These are phyloP conservation scores for Artemisia argyi DNA, from an alignment of 129 eudicot genomes.

Conservation along the genomic window DNA sequence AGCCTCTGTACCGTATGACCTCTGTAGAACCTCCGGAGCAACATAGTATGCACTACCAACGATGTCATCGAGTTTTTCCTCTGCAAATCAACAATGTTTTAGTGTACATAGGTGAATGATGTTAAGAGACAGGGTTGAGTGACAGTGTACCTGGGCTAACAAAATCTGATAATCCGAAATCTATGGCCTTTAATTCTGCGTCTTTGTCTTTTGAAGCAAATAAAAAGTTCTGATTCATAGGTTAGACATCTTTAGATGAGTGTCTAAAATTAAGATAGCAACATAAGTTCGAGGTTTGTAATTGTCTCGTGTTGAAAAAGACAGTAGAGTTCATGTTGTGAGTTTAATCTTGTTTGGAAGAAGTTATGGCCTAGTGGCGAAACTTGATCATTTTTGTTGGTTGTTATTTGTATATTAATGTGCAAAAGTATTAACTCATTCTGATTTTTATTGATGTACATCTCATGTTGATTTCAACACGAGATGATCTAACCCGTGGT, in stretches of 20 bases:
- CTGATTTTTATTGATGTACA: too few relatives aligned
- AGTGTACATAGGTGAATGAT: background rate
- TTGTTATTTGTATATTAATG: too few relatives aligned
- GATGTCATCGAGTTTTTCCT: conserved; percentile 35
- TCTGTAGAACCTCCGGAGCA: conserved; percentile 43
- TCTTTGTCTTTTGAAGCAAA: conserved; percentile 34
- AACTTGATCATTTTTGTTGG: too few relatives aligned
- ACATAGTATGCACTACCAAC: conserved; percentile 45
- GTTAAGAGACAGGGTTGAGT: background rate
- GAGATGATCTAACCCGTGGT: too few relatives aligned
- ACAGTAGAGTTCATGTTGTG: too few relatives aligned
- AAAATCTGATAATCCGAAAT: conserved; percentile 39
- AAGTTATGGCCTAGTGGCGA: too few relatives aligned
- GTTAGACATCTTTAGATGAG: background rate
- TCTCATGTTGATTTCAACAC: too few relatives aligned
- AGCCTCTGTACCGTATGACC: conserved; percentile 39
- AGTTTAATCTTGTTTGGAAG: too few relatives aligned
- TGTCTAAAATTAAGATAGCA: background rate
- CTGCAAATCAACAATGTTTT: conserved; percentile 14
- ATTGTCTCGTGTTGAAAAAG: too few relatives aligned
- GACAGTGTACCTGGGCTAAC: conserved; percentile 29
- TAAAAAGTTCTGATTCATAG: conserved; percentile 35
- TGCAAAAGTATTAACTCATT: too few relatives aligned
- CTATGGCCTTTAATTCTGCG: conserved; percentile 37
- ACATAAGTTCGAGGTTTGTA: background rate